Conservation (phyloP, 202 grass and related monocot genomes). For the Sporobolus alterniflorus region DNA sequence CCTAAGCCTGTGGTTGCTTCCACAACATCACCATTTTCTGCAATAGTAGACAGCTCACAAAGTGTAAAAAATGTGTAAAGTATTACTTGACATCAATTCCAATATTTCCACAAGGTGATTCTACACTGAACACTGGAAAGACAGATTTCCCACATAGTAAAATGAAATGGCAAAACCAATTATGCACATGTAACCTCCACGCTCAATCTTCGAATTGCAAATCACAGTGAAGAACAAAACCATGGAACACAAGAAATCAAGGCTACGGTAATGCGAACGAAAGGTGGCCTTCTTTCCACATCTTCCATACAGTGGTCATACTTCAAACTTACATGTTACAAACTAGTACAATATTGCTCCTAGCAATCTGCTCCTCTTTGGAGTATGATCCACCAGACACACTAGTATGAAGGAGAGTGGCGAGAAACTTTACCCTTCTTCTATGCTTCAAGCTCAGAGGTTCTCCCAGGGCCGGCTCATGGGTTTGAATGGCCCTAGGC, state of each 20-base stretch:
- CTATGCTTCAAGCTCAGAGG: slow-evolving; percentile 53
- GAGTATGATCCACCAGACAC: slow-evolving; percentile 17
- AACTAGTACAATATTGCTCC: slow-evolving; percentile 5
- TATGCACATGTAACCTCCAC: background rate
- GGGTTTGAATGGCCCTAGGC: too few species aligned
- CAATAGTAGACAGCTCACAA: background rate
- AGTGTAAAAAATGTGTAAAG: background rate
- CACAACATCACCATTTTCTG: background rate
- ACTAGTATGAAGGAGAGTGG: slow-evolving; percentile 21
- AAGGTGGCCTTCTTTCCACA: slow-evolving; percentile 41
- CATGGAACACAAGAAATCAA: background rate
- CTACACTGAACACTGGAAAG: background rate
- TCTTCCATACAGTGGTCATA: slow-evolving; percentile 34
- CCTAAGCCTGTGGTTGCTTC: background rate
- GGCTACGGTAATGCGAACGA: background rate
- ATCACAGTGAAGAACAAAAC: background rate
- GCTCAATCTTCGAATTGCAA: background rate
- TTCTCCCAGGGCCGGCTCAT: too few species aligned
- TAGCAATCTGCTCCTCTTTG: slow-evolving; percentile 21
- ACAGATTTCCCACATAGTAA: background rate
- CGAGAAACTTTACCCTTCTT: slow-evolving; percentile 42
- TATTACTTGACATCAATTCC: background rate
- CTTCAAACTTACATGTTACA: slow-evolving; percentile 41
- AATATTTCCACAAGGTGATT: background rate
- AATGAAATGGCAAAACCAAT: background rate